phyloP scores from a whole-genome alignment of 352 stramenopile species.

The Globisporangium uncinulatum region DNA sequence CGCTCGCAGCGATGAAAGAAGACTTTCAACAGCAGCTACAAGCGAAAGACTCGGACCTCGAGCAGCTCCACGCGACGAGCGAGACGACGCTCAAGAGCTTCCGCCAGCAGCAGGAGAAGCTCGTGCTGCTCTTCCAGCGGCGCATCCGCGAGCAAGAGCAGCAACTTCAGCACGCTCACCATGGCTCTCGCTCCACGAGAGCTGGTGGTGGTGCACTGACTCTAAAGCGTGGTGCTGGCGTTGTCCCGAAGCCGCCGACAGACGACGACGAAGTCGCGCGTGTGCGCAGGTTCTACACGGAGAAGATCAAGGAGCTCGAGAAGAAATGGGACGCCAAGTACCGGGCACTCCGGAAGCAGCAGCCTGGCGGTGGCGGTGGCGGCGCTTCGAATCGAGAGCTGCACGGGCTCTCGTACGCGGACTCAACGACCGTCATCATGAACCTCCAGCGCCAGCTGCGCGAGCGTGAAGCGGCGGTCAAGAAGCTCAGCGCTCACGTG shows the following conservation, averaged over 20 bases:
- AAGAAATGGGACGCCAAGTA: conserved; percentile 72
- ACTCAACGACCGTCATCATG: conserved; percentile 30
- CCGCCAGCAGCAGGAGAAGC: conserved; percentile 73
- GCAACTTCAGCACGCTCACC: conserved; percentile 15
- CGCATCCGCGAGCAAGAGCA: conserved; percentile 51
- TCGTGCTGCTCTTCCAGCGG: conserved; percentile 65
- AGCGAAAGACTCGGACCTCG: conserved; percentile 40
- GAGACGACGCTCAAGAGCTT: conserved; percentile 63
- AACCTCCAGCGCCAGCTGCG: conserved; percentile 28
- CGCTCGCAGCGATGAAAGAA: conserved; percentile 26
- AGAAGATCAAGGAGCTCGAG: conserved; percentile 76
- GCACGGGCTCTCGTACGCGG: conserved; percentile 24
- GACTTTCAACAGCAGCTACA: conserved; percentile 35
- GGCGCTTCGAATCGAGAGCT: conserved; percentile 1
- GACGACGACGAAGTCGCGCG: conserved; percentile 33
- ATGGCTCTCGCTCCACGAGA: background rate
- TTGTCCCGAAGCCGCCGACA: conserved; percentile 8
- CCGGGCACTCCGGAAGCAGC: conserved; percentile 45
- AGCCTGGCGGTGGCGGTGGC: conserved; percentile 16
- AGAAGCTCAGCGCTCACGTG: conserved; percentile 6
- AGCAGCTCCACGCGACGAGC: conserved; percentile 36
- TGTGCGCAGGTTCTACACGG: conserved; percentile 62
- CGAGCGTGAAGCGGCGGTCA: conserved; percentile 11
- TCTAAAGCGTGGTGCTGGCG: conserved; percentile 1
- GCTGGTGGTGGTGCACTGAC: background rate